Evolutionary conservation across 2,329 filamentous ascomycete species (phyloP), one percentile per base, ranked within the genome.

Genomic region (Botryotinia narcissicola): DNA sequence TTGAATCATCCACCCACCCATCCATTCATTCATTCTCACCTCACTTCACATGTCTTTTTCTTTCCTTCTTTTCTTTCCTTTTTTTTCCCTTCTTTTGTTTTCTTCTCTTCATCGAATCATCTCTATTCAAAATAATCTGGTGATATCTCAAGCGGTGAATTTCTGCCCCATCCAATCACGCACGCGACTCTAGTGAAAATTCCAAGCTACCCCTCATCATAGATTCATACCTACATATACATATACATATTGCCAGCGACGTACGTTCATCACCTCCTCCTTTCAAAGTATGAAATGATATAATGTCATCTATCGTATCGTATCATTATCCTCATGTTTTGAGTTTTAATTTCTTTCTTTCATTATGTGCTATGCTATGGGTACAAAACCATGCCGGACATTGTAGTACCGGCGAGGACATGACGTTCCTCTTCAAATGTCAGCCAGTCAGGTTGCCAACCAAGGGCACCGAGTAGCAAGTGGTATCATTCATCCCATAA

Each of bases 401-500:
- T 57, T 42, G 8, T 1, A 22, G n/a, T 42, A 42, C 18, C 37
- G 9, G 35, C 14, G 64, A 54, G 35, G 25, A 32, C 35, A 3
- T 68, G 42, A 3, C 48, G 48, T 29, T 68, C n/a, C 66, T 68
- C 64, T 57, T 40, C 25, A 68, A 68, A 68, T 68, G 20, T 37
- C 18, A 29, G 37, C 48, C 35, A 57, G 37, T 35, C 37, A 32
- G 25, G 35, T 57, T 32, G 48, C 40, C 66, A 16, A 22, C n/a
- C 66, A 29, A 68, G n/a, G 35, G n/a, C 66, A 68, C 48, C 66
- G 25, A 32, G 48, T 29, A 42, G 48, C 66, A 57, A 68, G 35
- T 68, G 66, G 66, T 68, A 68, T 68, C 66, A 68, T 42, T 57
- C 48, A 57, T 68, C 66, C 66, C 66, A 40, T 57, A 67, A 68